Base-by-base conservation (phyloP, 2,329 filamentous ascomycete genomes). In the Lasiodiplodia hormozganensis region DNA sequence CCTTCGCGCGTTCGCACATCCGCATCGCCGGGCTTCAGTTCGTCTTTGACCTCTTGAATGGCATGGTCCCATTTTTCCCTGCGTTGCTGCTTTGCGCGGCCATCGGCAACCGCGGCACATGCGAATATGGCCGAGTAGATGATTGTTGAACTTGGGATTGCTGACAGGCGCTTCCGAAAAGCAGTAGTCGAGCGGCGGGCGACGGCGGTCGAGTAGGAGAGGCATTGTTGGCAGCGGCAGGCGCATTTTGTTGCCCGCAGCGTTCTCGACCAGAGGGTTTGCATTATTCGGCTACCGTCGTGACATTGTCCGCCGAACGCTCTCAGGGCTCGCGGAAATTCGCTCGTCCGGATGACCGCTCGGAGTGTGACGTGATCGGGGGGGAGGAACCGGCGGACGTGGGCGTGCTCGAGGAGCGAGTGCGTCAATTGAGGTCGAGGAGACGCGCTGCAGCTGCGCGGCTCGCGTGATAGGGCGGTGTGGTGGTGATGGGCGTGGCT, bases 111-210 rank as follows among this genome's bases (percentile, higher is more conserved):
- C 12, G 89, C 85, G 2, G 89, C 90, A 2, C 88, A 87, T 5
- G 88, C 89, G 73, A 92, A 86, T 66, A 90, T 85, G 40, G 88
- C 87, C 31, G 90, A 90, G 74, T 92, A 92, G 76, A 86, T 87
- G 49, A 90, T 87, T 28, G 90, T 92, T 40, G 80, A 80, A 2
- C 75, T 90, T 84, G 69, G 89, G 71, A 79, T 89, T 82, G 78
- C 85, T 80, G 74, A 83, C 77, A 51, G 82, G 83, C 84, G 77
- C 71, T 84, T 85, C 66, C 85, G 84, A 73, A 82, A 84, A 64
- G 83, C 77, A 38, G 83, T 79, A 38, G 83, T 80, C 25, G 82
- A 80, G 74, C 84, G 85, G 68, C 85, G 84, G 69, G 84, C 81
- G 70, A 87, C 73, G 54, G 81, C 79, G 69, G 82, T 81, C 68